Conservation (phyloP, 2,329 filamentous ascomycete species). For the Pyrenophora seminiperda region DNA sequence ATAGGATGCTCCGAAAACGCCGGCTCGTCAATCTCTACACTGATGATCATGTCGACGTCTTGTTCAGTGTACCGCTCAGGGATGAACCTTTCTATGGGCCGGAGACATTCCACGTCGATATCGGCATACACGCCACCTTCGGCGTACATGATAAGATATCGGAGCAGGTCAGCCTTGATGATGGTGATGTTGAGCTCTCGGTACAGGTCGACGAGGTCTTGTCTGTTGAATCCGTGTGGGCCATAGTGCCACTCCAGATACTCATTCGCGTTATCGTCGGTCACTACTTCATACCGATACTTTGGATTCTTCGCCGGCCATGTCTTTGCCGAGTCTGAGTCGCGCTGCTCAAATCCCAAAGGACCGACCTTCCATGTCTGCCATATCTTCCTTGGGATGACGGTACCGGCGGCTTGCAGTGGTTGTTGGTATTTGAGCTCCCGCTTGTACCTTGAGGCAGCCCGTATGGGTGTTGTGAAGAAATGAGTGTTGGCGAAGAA, state of each 20-base stretch:
- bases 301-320: conserved; percentile 71
- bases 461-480: conserved; percentile 42
- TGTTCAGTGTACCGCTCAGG: conserved; percentile 65
- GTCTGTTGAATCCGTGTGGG: conserved; percentile 66
- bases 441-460: conserved; percentile 41
- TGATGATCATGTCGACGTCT: conserved; percentile 74
- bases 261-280: conserved; percentile 68
- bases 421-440: conserved; percentile 45
- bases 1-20: conserved; percentile 67
- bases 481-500: conserved; percentile 43
- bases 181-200: conserved; percentile 59
- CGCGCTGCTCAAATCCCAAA: conserved; percentile 67
- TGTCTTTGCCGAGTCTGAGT: conserved; percentile 64
- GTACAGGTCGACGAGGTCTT: conserved; percentile 53
- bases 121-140: conserved; percentile 67
- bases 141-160: conserved; percentile 70
- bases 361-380: conserved; percentile 77
- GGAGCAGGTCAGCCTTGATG: conserved; percentile 68
- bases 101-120: conserved; percentile 63
- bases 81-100: conserved; percentile 62
- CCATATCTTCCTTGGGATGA: conserved; percentile 73
- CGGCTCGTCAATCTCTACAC: conserved; percentile 73
- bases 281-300: conserved; percentile 71
- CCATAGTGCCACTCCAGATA: conserved; percentile 74
- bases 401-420: conserved; percentile 27